Conservation (phyloP, 257 asterid species). For the Leonotis leonurus region DNA sequence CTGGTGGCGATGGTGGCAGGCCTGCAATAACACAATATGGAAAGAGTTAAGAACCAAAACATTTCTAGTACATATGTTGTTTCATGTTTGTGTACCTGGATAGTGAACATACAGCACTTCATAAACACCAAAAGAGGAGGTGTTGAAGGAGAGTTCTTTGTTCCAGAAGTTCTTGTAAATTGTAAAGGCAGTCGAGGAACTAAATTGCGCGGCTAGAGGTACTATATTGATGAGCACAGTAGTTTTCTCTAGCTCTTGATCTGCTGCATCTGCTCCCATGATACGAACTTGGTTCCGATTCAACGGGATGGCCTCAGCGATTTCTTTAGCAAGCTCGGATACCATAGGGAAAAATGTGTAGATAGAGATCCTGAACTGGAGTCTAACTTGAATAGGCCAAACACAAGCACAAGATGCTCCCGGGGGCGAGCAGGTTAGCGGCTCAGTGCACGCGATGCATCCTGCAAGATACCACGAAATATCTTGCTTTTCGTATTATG, state of each 20-base stretch:
- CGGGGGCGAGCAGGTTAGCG: constrained; percentile 62
- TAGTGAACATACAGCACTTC: constrained; percentile 66
- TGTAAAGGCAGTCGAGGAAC: constrained; percentile 38
- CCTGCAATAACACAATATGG: constrained; percentile 42
- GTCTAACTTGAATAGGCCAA: constrained; percentile 61
- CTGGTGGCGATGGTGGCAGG: constrained; percentile 86
- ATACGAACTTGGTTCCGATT: constrained; percentile 71
- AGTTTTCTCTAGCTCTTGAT: constrained; percentile 60
- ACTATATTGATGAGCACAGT: constrained; percentile 62
- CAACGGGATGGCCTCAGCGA: constrained; percentile 38
- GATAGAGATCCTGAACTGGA: constrained; percentile 44
- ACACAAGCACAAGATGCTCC: constrained; percentile 84
- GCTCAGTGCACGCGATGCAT: constrained; percentile 62
- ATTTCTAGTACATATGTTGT: too few species aligned
- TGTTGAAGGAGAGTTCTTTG: constrained; percentile 37
- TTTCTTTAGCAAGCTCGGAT: constrained; percentile 55
- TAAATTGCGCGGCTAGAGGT: constrained; percentile 47
- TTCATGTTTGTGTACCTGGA: constrained; percentile 50
- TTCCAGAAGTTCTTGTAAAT: constrained; percentile 74
- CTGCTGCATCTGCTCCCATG: constrained; percentile 83
- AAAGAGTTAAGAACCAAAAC: too few species aligned
- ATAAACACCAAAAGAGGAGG: constrained; percentile 58
- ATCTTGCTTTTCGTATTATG: neutral
- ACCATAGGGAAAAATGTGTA: constrained; percentile 66
- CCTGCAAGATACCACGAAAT: constrained; percentile 31